Evolutionary conservation across 257 asterid species (phyloP), one percentile per base, ranked within the genome.

Genomic region (Craterostigma plantagineum): DNA sequence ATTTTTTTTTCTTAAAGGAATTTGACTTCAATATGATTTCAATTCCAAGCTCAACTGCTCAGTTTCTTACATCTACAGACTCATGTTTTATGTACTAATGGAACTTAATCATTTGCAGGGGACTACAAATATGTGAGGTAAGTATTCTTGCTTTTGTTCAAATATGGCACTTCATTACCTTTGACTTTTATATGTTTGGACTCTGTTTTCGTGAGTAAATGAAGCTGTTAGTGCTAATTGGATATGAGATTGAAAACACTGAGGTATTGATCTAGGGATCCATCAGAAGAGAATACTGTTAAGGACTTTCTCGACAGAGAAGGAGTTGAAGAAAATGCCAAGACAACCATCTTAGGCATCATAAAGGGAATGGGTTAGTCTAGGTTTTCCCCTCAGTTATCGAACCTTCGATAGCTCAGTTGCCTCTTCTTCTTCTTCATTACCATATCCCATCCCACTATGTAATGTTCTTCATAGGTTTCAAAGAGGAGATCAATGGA

Each of bases 121-220:
- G 98, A 87, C 71, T 76, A 87, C 55, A 87, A 87, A 55, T 87
- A 87, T 34, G 46, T 63, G 61, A 79, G 92, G 97, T 85, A 68
- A 48, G 82, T 62, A 34, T 54, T 58, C 9, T 46, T 42, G 33
- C 46, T 11, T 40, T 18, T 11, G 18, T 45, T 23, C 30, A 23
- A 23, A 23, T 2, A 23, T 23, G 30, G 30, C 30, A 23, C 30
- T 23, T 6, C 30, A 23, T 2, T 23, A 23, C 30, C 30, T 23
- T 23, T 23, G 30, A 23, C 30, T 23, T 23, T 23, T 23, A 6
- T 23, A 6, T 23, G 30, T 23, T 23, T 23, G 30, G 30, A 23
- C 30, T 2, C 30, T 23, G 30, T 23, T 23, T n/a, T 23, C 4
- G 30, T 23, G 2, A 23, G 2, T 23, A n/a, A 23, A 23, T 23